phyloP scores from a whole-genome alignment of 2,329 filamentous ascomycete genomes.

The Aspergillus felis region DNA sequence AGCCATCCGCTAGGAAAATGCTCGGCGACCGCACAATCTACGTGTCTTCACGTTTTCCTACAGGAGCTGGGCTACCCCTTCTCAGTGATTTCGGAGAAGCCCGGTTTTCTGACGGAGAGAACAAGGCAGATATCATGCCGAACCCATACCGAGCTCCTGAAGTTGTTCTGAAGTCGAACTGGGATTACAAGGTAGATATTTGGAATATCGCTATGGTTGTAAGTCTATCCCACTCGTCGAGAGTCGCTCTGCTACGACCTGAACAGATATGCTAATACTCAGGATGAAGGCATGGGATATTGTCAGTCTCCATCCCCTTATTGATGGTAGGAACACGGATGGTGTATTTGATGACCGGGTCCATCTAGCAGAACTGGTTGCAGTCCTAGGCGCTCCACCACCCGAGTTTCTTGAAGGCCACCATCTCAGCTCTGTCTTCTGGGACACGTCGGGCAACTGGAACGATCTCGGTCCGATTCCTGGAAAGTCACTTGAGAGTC shows the following conservation, averaged over 20 bases:
- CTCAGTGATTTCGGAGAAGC: conserved; percentile 1
- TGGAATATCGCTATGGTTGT: conserved; percentile 47
- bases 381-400: conserved; percentile 16
- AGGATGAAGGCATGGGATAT: conserved; percentile 11
- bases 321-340: conserved; percentile 15
- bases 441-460: conserved; percentile 21
- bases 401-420: conserved; percentile 15
- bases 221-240: conserved; percentile 6
- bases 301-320: conserved; percentile 8
- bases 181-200: conserved; percentile 43
- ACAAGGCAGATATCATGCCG: conserved; percentile 18
- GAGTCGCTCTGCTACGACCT: background rate
- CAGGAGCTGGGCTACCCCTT: conserved; percentile 4
- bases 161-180: conserved; percentile 39
- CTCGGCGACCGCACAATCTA: too few relatives aligned
- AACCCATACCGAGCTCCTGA: conserved; percentile 21
- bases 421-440: conserved; percentile 17
- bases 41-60: too few relatives aligned
- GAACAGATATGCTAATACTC: background rate
- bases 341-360: conserved; percentile 23
- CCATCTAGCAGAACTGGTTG: conserved; percentile 23
- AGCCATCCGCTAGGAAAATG: too few relatives aligned
- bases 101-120: conserved; percentile 4
- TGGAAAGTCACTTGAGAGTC: conserved; percentile 8
- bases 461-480: conserved; percentile 14